Percentiles rank a stretch among this genome's conserved stretches.
Conservation (phyloP, 139 green algal species). For the Microglena sp. region DNA sequence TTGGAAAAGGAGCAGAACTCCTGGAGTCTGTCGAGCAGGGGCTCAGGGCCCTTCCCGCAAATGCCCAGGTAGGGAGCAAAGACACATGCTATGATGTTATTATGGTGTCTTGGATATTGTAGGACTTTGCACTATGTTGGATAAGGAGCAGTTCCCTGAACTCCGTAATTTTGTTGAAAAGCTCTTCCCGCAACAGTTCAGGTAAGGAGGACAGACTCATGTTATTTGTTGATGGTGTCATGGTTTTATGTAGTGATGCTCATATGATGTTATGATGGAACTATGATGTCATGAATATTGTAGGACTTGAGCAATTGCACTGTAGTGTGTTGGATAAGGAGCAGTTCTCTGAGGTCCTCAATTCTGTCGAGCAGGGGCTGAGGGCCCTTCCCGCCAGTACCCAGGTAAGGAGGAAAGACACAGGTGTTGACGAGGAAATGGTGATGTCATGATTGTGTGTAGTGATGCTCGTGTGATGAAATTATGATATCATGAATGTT, state of each 20-base stretch:
- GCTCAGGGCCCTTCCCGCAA: conserved; percentile 66
- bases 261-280: too few relatives aligned
- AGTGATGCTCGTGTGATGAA: background rate
- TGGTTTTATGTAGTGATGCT: too few relatives aligned
- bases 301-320: too few relatives aligned
- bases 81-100: too few relatives aligned
- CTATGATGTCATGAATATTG: background rate
- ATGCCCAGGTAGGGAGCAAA: conserved; percentile 72
- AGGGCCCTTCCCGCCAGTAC: conserved; percentile 71
- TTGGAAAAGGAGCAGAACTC: background rate
- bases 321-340: conserved; percentile 34
- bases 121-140: too few relatives aligned
- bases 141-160: conserved; percentile 58
- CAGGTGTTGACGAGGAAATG: background rate
- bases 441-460: background rate
- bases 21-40: conserved; percentile 31
- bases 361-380: conserved; percentile 54
- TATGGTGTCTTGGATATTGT: background rate
- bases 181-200: conserved; percentile 75
- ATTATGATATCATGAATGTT: too few relatives aligned
- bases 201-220: too few relatives aligned
- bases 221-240: too few relatives aligned
- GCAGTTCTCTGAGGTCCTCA: conserved; percentile 66
- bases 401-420: conserved; percentile 29
- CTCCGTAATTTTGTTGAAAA: conserved; percentile 62